These are phyloP conservation scores for Starmerella gropengiesseri DNA, from an alignment of 805 yeast genomes.

Conservation along the genomic window DNA sequence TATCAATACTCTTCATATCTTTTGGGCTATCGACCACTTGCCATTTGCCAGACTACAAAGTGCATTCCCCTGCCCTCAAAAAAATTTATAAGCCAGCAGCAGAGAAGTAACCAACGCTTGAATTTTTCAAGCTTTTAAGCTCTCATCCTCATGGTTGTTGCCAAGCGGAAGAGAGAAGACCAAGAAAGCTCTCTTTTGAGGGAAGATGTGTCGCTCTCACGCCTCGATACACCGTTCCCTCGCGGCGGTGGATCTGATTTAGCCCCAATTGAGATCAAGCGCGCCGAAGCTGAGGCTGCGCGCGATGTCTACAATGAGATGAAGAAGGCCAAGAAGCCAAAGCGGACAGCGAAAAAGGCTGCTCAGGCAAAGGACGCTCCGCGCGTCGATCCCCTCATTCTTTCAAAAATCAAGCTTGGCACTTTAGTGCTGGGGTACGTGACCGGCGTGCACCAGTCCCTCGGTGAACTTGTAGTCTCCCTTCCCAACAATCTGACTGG, in stretches of 20 bases:
- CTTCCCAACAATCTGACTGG: slow-evolving; percentile 77
- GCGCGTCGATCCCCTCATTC: slow-evolving; percentile 51
- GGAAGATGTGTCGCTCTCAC: slow-evolving; percentile 9
- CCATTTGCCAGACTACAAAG: neutral
- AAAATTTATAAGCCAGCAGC: slow-evolving; percentile 11
- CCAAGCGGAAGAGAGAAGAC: slow-evolving; percentile 18
- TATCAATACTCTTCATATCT: neutral
- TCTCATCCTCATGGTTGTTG: neutral
- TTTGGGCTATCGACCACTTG: no score
- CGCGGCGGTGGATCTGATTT: slow-evolving; percentile 79
- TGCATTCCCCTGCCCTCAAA: slow-evolving; percentile 13
- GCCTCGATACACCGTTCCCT: slow-evolving; percentile 45
- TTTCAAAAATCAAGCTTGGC: slow-evolving; percentile 59
- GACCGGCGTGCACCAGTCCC: slow-evolving; percentile 37
- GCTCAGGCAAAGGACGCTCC: slow-evolving; percentile 24
- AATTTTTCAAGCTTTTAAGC: slow-evolving; percentile 2
- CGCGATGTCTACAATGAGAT: slow-evolving; percentile 47
- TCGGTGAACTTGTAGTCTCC: slow-evolving; percentile 54
- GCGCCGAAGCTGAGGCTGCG: slow-evolving; percentile 85
- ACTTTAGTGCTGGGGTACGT: slow-evolving; percentile 70
- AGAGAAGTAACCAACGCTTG: neutral
- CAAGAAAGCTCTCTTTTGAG: slow-evolving; percentile 11
- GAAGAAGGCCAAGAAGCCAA: slow-evolving; percentile 26
- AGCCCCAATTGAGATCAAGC: slow-evolving; percentile 82
- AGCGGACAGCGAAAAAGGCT: slow-evolving; percentile 33